Base-by-base conservation (phyloP, 2,329 filamentous ascomycete genomes). In the Calonectria honghensis region DNA sequence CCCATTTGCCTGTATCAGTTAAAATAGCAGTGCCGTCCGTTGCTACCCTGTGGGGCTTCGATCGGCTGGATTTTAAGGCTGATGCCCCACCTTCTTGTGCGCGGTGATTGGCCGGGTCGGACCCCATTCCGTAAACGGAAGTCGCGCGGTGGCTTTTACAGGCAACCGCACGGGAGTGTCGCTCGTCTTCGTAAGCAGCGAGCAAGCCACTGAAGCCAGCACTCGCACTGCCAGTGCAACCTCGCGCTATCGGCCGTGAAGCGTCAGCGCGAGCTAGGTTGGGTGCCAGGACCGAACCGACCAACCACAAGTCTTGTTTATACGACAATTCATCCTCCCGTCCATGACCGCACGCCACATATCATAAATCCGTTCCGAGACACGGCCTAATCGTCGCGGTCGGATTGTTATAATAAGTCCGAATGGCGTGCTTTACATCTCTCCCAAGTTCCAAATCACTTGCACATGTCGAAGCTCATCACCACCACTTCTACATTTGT, bases 211-310 rank as follows among this genome's bases (percentile, higher is more conserved):
- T 11, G n/a, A 9, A 2, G 45, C 45, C 18, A 48, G 7, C 41
- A 45, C 18, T n/a, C 24, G 7, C 41, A 45, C 18, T n/a, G 41
- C 41, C 18, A 4, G 18, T n/a, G 41, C 31, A 32, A 29, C 51
- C 24, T 32, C 51, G 51, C 51, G 51, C 31, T 29, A 16, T 32
- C 18, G n/a, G 9, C 7, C 37, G 14, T 13, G 10, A 32, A 29
- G 37, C 37, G n/a, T 59, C 29, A 20, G 68, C 74, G 65, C 79
- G 81, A 84, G 76, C 81, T 79, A 54, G 50, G 81, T 83, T 81
- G 27, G 78, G 83, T 27, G 78, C 73, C 10, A 57, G 77, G 65
- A 84, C 82, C 83, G 84, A 85, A 73, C 79, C 74, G 27, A 76
- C 83, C 82, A 85, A 84, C 65, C 79, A 82, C 63, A 77, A 32